Base-by-base conservation (phyloP, 371 early-diverging fungal species). In the Syncephalastrum contaminatum region DNA sequence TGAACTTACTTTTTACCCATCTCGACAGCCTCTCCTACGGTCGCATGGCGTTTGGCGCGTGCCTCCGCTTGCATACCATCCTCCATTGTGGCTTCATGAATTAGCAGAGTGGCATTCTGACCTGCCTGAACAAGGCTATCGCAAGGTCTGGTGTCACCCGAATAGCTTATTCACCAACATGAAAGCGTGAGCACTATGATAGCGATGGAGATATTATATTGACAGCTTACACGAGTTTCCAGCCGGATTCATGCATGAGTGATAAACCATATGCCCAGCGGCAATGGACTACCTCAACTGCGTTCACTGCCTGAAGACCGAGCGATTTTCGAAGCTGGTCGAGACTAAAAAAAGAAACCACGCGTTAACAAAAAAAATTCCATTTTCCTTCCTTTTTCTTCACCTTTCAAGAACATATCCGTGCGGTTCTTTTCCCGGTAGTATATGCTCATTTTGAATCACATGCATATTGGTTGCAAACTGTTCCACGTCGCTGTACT, bases 1-100 rank as follows among this genome's bases (percentile, higher is more conserved):
- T 36, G 15, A 10, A 50, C 20, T 54, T 73, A 85, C 86, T 72
- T 67, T 60, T 82, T 64, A 1, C 88, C 93, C 30, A 99, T 87
- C 18, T 85, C 71, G 5, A 96, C 75, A 0, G 99, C 99, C 73
- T 98, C 98, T 43, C 72, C 67, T 2, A 88, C 86, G 0, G 99
- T 99, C 43, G 88, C 89, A 68, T 99, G 99, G 13, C 85, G 76
- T 68, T 96, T 97, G 12, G 72, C 81, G 19, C 78, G 59, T 0
- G 99, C 99, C 40, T 95, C 90, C 14, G 79, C 78, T n/a, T 67
- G 24, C 66, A 91, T 84, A 8, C 83, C 86, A 58, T 95, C 90
- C 40, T 92, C 90, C 58, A 99, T 85, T 3, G 99, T 99, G 0
- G 97, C 95, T 75, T 99, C 99, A 70, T 99, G 99, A 53, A 99